Conservation (phyloP, 176 grass and related monocot species). For the Oryza longistaminata region DNA sequence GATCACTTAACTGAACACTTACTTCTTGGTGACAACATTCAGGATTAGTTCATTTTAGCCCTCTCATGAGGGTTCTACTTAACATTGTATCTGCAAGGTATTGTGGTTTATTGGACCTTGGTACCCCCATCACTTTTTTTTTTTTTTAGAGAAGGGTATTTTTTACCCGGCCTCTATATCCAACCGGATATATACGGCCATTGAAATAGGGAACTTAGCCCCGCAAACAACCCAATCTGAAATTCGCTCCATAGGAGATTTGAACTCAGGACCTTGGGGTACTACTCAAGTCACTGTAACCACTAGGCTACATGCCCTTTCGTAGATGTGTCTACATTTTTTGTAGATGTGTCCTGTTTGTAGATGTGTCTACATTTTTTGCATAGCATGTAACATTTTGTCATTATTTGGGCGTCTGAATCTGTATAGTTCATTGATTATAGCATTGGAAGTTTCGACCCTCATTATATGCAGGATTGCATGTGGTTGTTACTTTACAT, state of each 20-base stretch:
- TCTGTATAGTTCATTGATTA: not conserved
- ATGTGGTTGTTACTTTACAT: not conserved
- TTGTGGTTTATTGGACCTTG: not conserved
- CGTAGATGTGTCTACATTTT: too few species aligned
- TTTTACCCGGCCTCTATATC: too few species aligned
- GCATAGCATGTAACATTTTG: not conserved
- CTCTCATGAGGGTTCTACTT: not conserved
- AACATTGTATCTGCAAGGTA: not conserved
- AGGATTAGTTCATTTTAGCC: not conserved
- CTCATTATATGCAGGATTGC: not conserved
- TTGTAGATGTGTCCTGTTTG: not conserved
- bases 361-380: not conserved
- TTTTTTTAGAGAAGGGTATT: too few species aligned
- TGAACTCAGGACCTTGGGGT: too few species aligned
- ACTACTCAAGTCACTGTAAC: too few species aligned
- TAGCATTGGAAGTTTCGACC: not conserved
- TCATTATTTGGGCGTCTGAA: not conserved
- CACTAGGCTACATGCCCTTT: too few species aligned
- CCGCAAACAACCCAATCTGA: too few species aligned
- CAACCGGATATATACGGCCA: too few species aligned
- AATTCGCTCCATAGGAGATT: too few species aligned
- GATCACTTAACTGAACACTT: not conserved
- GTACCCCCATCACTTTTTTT: not conserved
- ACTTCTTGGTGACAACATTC: not conserved
- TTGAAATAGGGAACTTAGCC: too few species aligned